Evolutionary conservation across 306 rosid genomes (phyloP).

Genomic region (Macrotyloma uniflorum): DNA sequence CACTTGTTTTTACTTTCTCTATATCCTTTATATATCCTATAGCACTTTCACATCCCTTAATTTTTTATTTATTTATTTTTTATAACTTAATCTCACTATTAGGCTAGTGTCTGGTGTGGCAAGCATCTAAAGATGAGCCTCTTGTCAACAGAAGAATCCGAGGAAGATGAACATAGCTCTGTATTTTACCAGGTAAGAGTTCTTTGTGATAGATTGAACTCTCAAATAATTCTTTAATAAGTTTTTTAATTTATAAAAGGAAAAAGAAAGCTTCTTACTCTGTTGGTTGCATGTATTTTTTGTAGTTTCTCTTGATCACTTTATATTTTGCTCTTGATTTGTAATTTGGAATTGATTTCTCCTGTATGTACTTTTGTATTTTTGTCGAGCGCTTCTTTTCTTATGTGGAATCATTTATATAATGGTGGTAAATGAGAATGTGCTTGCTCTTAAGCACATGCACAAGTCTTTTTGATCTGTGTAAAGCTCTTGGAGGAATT

Average conservation of each 20-base stretch:
- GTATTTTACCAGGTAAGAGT: slow-evolving; percentile 75
- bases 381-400: neutral
- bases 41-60: slow-evolving; percentile 7
- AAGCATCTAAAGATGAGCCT: slow-evolving; percentile 90
- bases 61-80: neutral
- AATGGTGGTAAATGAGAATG: neutral
- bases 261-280: neutral
- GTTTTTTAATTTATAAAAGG: neutral
- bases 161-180: slow-evolving; percentile 76
- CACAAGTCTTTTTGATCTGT: slow-evolving; percentile 11
- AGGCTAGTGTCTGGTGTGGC: slow-evolving; percentile 82
- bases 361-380: neutral
- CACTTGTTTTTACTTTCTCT: slow-evolving; percentile 6
- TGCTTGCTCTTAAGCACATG: neutral
- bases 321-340: neutral
- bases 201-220: slow-evolving; percentile 19
- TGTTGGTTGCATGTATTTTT: neutral
- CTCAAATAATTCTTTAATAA: slow-evolving; percentile 1
- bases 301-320: neutral
- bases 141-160: slow-evolving; percentile 78
- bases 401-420: neutral
- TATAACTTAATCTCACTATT: slow-evolving; percentile 13
- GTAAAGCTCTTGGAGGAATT: slow-evolving; percentile 12
- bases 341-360: neutral
- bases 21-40: neutral